Percentiles rank a stretch among this genome's conserved stretches.
These are phyloP conservation scores for Tieghemiomyces parasiticus DNA, from an alignment of 192 early-diverging fungal genomes.

Conservation along the genomic window DNA sequence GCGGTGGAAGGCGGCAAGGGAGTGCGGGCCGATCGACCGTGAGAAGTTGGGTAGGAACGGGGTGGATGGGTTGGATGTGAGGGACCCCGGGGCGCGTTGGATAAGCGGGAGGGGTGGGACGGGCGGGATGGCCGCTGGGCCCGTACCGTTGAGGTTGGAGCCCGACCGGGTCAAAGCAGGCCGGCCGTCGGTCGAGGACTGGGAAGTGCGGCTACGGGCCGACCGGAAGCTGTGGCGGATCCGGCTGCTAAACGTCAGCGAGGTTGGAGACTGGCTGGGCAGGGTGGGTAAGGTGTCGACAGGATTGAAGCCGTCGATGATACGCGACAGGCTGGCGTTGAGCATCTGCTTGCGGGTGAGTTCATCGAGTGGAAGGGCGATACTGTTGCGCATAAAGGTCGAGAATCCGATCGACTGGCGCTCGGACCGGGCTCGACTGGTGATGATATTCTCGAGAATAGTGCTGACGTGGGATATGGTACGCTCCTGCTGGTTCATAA, in stretches of 20 bases:
- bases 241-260: background rate
- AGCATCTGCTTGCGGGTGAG: conserved; percentile 9
- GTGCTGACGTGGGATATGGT: conserved; percentile 1
- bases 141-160: background rate
- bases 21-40: background rate
- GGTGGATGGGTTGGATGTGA: background rate
- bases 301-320: background rate
- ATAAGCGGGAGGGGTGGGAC: conserved; percentile 9
- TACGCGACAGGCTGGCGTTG: conserved; percentile 5
- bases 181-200: background rate
- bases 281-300: background rate
- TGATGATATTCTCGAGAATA: background rate
- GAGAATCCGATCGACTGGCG: background rate
- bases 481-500: background rate
- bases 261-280: background rate
- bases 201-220: background rate
- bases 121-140: background rate
- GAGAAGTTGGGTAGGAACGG: background rate
- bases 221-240: conserved; percentile 1
- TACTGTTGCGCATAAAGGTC: background rate
- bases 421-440: background rate
- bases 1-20: background rate
- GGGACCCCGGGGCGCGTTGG: conserved; percentile 5
- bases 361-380: conserved; percentile 5
- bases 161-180: background rate